These are phyloP conservation scores for Sphagnum magellanicum DNA, from an alignment of 228 moss, liverwort and hornwort species.

Conservation along the genomic window DNA sequence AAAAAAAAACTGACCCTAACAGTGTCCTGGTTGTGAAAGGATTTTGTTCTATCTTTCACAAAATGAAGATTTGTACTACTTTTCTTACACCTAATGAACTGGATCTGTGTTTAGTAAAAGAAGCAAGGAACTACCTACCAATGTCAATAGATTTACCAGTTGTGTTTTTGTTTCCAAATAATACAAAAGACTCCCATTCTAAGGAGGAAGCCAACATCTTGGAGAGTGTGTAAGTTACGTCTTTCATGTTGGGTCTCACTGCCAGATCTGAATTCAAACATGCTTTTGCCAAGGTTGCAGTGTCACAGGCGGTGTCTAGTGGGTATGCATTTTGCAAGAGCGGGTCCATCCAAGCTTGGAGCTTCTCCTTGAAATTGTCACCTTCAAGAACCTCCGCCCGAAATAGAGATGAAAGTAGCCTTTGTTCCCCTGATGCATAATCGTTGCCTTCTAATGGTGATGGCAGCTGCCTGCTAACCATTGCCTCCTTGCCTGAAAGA, in stretches of 20 bases:
- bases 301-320: conserved; percentile 35
- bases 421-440: conserved; percentile 16
- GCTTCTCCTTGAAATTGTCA: conserved; percentile 20
- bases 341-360: conserved; percentile 59
- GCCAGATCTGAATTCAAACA: conserved; percentile 55
- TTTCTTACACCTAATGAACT: too few species aligned
- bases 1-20: too few species aligned
- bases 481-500: conserved; percentile 35
- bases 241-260: conserved; percentile 72
- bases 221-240: conserved; percentile 48
- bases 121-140: too few species aligned
- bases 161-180: conserved; percentile 13
- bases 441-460: conserved; percentile 13
- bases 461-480: conserved; percentile 6
- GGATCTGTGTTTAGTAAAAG: too few species aligned
- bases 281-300: conserved; percentile 50
- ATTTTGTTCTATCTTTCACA: too few species aligned
- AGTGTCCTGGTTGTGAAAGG: too few species aligned
- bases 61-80: too few species aligned
- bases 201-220: conserved; percentile 48
- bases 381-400: conserved; percentile 44
- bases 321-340: conserved; percentile 45
- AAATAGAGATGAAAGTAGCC: conserved; percentile 36
- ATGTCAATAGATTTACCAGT: conserved; percentile 18
- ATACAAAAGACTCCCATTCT: conserved; percentile 59